Evolutionary conservation across 1,139 yeast genomes (phyloP).

Genomic region (Kazachstania sp.): DNA sequence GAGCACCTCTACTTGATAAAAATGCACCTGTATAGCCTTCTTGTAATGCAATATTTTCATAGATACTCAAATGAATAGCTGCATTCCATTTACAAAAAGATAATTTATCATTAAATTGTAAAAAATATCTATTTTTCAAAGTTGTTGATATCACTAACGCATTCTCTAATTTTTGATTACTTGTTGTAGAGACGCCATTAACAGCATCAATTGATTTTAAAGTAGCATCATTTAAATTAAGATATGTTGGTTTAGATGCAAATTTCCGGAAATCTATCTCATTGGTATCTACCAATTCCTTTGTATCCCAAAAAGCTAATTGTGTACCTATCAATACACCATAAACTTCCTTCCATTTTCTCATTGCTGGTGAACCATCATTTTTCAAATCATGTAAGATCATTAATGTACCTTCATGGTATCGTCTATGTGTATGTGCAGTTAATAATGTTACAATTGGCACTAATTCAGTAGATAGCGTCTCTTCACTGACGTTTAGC

Average conservation of each 20-base stretch:
- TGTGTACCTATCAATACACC: constrained; percentile 88
- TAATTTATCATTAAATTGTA: constrained; percentile 61
- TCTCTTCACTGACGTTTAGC: constrained; percentile 27
- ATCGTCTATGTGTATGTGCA: constrained; percentile 65
- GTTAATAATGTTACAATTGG: constrained; percentile 67
- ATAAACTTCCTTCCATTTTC: constrained; percentile 87
- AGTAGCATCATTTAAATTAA: constrained; percentile 83
- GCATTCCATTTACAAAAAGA: constrained; percentile 63
- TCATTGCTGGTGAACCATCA: constrained; percentile 75
- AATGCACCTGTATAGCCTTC: constrained; percentile 95
- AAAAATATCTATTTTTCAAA: constrained; percentile 71
- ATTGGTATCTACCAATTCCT: constrained; percentile 42
- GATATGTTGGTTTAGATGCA: constrained; percentile 66
- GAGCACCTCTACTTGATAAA: constrained; percentile 76
- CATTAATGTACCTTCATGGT: constrained; percentile 67
- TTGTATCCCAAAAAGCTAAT: constrained; percentile 88
- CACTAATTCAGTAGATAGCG: constrained; percentile 52
- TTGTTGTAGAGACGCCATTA: constrained; percentile 75
- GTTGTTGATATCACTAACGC: constrained; percentile 86
- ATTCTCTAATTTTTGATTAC: constrained; percentile 54
- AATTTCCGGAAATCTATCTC: constrained; percentile 40
- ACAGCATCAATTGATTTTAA: constrained; percentile 67
- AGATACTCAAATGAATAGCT: constrained; percentile 69
- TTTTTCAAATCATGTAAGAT: constrained; percentile 61
- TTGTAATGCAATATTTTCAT: constrained; percentile 73